These are phyloP conservation scores for Pythium angustatum DNA, from an alignment of 352 stramenopile genomes.

Conservation along the genomic window DNA sequence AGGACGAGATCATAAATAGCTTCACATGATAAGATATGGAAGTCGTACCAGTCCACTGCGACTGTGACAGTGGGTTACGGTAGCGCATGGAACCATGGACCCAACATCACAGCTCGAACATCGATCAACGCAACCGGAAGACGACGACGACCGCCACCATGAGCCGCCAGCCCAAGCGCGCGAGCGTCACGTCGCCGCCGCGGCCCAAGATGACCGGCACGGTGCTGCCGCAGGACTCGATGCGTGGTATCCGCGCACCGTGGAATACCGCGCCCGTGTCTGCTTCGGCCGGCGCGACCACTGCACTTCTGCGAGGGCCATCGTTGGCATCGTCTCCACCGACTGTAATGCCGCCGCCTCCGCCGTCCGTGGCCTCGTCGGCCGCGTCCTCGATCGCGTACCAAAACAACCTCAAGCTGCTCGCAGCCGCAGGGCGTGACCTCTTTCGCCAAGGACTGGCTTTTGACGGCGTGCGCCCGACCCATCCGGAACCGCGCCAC, in stretches of 20 bases:
- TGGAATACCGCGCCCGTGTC: slow-evolving; percentile 9
- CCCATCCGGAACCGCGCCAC: slow-evolving; percentile 37
- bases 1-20: too few species aligned
- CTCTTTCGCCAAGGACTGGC: slow-evolving; percentile 64
- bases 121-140: too few species aligned
- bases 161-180: slow-evolving; percentile 1
- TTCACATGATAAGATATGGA: too few species aligned
- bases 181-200: slow-evolving; percentile 8
- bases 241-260: slow-evolving; percentile 25
- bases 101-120: too few species aligned
- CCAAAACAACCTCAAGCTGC: slow-evolving; percentile 28
- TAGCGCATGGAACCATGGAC: too few species aligned
- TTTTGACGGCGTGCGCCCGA: slow-evolving; percentile 48
- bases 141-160: not conserved
- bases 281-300: too few species aligned
- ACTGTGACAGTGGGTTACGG: not conserved
- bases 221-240: slow-evolving; percentile 52
- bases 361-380: slow-evolving; percentile 10
- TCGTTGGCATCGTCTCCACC: too few species aligned
- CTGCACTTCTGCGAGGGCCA: too few species aligned
- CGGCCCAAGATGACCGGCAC: slow-evolving; percentile 41
- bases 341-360: slow-evolving; percentile 21
- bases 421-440: slow-evolving; percentile 57
- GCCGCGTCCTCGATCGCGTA: slow-evolving; percentile 11
- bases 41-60: too few species aligned